These are phyloP conservation scores for Cryphonectria carpinicola DNA, from an alignment of 2,329 filamentous ascomycete species.

Conservation along the genomic window DNA sequence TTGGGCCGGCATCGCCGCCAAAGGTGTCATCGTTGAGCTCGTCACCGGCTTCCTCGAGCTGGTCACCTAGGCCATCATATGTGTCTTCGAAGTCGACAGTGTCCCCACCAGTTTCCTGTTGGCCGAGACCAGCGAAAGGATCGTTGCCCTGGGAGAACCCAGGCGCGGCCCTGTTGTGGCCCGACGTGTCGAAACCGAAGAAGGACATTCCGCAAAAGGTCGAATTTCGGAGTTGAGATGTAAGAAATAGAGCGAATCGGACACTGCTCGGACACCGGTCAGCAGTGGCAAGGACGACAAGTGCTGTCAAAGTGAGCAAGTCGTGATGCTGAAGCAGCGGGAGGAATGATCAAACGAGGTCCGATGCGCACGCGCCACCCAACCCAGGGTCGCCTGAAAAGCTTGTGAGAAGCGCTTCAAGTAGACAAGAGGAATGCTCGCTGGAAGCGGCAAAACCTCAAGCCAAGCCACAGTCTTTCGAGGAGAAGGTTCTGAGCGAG, in stretches of 20 bases:
- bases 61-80: conserved; percentile 91
- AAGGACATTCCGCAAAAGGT: conserved; percentile 72
- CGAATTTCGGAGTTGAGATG: conserved; percentile 4
- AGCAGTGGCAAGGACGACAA: not conserved
- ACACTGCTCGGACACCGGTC: conserved; percentile 1
- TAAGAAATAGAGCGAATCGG: conserved; percentile 1
- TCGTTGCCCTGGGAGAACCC: conserved; percentile 85
- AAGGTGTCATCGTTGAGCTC: conserved; percentile 98
- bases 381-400: not conserved
- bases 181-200: conserved; percentile 81
- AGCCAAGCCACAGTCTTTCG: not conserved
- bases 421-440: not conserved
- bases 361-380: not conserved
- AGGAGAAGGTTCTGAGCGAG: not conserved
- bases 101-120: conserved; percentile 62
- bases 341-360: not conserved
- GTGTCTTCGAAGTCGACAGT: conserved; percentile 89
- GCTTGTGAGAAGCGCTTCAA: not conserved
- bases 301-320: not conserved
- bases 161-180: conserved; percentile 69
- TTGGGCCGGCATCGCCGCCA: conserved; percentile 50
- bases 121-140: conserved; percentile 81
- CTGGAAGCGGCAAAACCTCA: not conserved
- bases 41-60: conserved; percentile 89
- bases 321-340: not conserved